These are phyloP conservation scores for Fraxinus paxiana DNA, from an alignment of 305 asterid species.

Conservation along the genomic window DNA sequence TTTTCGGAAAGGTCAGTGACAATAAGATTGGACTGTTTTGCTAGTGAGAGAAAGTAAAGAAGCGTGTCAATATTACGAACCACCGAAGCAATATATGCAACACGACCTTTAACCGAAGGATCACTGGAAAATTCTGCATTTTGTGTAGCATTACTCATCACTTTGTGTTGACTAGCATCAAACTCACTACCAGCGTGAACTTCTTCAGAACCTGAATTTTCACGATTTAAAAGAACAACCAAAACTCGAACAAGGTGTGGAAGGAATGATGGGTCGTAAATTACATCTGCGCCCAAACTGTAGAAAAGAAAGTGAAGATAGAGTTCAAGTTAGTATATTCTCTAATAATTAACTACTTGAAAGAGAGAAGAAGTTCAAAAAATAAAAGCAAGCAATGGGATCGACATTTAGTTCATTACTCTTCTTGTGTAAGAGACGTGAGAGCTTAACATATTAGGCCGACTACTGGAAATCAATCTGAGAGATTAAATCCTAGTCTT, in stretches of 20 bases:
- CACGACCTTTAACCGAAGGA: constrained; percentile 30
- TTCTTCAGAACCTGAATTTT: constrained; percentile 5
- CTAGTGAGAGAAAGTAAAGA: constrained; percentile 54
- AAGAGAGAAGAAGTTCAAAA: neutral
- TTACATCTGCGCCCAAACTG: constrained; percentile 91
- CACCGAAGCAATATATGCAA: constrained; percentile 77
- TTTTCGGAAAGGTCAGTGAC: constrained; percentile 56
- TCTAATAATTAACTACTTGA: neutral
- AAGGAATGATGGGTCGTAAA: constrained; percentile 71
- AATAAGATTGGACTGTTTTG: constrained; percentile 47
- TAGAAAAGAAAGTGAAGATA: neutral
- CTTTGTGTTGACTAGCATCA: constrained; percentile 19
- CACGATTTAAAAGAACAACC: constrained; percentile 44
- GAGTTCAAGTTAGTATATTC: neutral
- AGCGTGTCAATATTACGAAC: constrained; percentile 70
- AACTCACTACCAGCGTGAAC: neutral
- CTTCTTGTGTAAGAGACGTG: neutral
- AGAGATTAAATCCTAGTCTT: neutral
- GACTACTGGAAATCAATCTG: neutral
- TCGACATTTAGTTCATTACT: neutral
- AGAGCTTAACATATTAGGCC: neutral
- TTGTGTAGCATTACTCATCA: constrained; percentile 16
- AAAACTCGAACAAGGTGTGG: constrained; percentile 76
- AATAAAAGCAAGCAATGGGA: neutral
- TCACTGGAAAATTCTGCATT: constrained; percentile 9